A percentile compares a stretch with the other conserved stretches of the same genome.
Evolutionary conservation across 257 asterid genomes (phyloP).

Genomic region (Cruciata laevipes): DNA sequence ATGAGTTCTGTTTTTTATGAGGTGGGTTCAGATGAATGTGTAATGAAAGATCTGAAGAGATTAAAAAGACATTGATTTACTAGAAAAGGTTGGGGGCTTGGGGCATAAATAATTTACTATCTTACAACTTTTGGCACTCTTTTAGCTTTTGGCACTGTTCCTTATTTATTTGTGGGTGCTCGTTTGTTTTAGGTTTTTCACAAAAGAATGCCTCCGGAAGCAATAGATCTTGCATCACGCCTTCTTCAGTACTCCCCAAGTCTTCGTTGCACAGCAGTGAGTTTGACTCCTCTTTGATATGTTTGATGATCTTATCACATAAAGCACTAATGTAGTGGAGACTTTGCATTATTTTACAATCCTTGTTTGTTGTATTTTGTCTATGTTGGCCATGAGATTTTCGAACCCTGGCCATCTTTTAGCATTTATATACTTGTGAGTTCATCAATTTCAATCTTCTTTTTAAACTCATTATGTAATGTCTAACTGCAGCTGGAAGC

Average conservation of each 20-base stretch:
- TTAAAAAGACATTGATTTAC: background rate
- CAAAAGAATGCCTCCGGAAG: conserved; percentile 96
- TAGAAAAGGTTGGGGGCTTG: background rate
- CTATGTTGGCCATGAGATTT: background rate
- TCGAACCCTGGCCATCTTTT: background rate
- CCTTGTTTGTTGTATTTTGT: background rate
- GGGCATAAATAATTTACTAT: background rate
- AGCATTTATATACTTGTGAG: background rate
- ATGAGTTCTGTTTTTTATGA: background rate
- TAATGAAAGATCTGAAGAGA: background rate
- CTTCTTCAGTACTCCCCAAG: conserved; percentile 92
- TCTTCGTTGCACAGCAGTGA: conserved; percentile 92
- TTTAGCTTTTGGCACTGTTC: background rate
- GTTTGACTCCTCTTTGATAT: conserved; percentile 24
- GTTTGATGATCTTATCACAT: background rate
- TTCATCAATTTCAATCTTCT: background rate
- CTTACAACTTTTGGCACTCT: background rate
- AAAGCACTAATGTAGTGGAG: background rate
- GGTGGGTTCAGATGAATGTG: background rate
- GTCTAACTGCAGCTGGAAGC: conserved; percentile 68
- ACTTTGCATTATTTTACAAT: background rate
- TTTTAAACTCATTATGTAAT: conserved; percentile 10
- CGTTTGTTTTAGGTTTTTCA: conserved; percentile 60
- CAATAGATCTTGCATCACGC: conserved; percentile 92
- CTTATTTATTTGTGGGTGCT: background rate